Conservation (phyloP, 2,329 filamentous ascomycete species). For the Penicillium sclerotigenum region DNA sequence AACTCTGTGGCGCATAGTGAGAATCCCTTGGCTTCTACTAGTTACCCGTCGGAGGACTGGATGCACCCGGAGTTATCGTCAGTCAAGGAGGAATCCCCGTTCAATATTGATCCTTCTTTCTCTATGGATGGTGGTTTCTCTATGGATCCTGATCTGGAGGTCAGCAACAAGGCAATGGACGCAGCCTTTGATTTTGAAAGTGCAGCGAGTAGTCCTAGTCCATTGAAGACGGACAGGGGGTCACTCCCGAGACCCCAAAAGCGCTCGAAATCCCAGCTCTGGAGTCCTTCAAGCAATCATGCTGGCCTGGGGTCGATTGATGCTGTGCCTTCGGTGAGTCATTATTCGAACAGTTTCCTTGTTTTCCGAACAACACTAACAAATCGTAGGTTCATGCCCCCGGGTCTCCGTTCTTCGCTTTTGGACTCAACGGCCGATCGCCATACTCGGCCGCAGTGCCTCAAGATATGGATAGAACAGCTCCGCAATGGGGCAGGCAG, state of each 20-base stretch:
- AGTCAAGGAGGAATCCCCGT: constrained; percentile 41
- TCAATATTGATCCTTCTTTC: constrained; percentile 38
- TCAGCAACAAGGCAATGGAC: constrained; percentile 48
- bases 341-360: background rate
- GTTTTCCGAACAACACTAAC: constrained; percentile 2
- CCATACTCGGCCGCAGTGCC: constrained; percentile 35
- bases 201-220: constrained; percentile 47
- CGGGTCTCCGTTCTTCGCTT: constrained; percentile 33
- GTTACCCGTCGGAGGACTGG: constrained; percentile 39
- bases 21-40: constrained; percentile 33
- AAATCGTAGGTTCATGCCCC: constrained; percentile 23
- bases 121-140: constrained; percentile 33
- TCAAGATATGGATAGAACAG: constrained; percentile 30
- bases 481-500: constrained; percentile 40
- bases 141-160: constrained; percentile 41
- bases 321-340: constrained; percentile 32
- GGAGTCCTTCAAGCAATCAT: constrained; percentile 25
- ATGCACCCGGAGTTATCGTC: constrained; percentile 36
- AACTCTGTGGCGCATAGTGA: constrained; percentile 41
- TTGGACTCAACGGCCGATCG: constrained; percentile 38
- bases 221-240: constrained; percentile 32
- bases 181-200: constrained; percentile 50
- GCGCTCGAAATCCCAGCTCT: constrained; percentile 27
- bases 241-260: constrained; percentile 25
- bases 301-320: constrained; percentile 9